These are phyloP conservation scores for Kandelia obovata DNA, from an alignment of 345 rosid species.

Conservation along the genomic window DNA sequence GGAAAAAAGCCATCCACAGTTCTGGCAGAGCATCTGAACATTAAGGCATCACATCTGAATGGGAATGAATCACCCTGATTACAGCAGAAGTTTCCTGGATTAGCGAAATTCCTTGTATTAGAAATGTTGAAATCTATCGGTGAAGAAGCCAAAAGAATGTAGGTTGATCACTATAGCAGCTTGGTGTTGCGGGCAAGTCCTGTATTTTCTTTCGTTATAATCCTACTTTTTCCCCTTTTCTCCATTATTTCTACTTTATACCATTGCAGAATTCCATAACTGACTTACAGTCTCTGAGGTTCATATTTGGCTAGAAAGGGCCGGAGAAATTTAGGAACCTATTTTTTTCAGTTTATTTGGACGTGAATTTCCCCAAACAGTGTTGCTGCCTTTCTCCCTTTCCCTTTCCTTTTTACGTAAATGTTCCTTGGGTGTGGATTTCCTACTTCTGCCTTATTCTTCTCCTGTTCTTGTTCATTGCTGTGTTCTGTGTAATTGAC, in stretches of 20 bases:
- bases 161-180: constrained; percentile 70
- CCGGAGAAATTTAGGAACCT: too few relatives aligned
- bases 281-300: too few relatives aligned
- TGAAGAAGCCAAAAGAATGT: constrained; percentile 49
- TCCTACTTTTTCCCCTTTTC: background rate
- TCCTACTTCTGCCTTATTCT: background rate
- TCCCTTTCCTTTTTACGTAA: background rate
- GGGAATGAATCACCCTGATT: constrained; percentile 28
- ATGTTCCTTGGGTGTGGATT: too few relatives aligned
- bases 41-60: constrained; percentile 34
- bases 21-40: constrained; percentile 69
- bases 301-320: too few relatives aligned
- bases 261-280: background rate
- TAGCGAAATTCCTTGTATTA: constrained; percentile 52
- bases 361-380: too few relatives aligned
- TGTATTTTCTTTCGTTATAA: constrained; percentile 3
- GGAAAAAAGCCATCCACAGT: constrained; percentile 54
- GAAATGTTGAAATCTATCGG: constrained; percentile 54
- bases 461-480: background rate
- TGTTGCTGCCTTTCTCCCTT: too few relatives aligned
- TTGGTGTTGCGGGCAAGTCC: constrained; percentile 79
- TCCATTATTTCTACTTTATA: background rate
- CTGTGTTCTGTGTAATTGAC: background rate
- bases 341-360: too few relatives aligned
- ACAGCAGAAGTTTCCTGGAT: constrained; percentile 63